Evolutionary conservation across 768 basidiomycete species (phyloP), one percentile per base, ranked within the genome.

Genomic region (Boletus pseudo-olivaceus): DNA sequence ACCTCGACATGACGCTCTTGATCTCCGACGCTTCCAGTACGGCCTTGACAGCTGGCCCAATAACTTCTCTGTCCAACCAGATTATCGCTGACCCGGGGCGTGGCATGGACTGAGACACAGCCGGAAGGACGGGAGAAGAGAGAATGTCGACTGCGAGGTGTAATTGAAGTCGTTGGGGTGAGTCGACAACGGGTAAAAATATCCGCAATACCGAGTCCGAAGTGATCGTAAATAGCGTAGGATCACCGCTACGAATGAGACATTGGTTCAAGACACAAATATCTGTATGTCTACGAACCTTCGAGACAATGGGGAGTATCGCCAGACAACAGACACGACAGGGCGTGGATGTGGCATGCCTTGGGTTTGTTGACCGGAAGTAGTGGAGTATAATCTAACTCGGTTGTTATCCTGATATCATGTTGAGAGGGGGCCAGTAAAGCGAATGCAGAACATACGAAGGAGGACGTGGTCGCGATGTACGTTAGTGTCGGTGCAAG

Each of bases 101-200:
- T 35, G 41, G 26, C 12, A 51, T 33, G 44, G 59, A 59, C 5
- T 70, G 63, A 49, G 73, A 65, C 39, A 70, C 62, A 55, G 75
- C 53, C 34, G 73, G 70, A 55, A 75, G 70, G 51, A 80, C 70
- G 15, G 83, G 62, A 34, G 87, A 82, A n/a, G 84, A 82, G 60
- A 78, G 83, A 8, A 84, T 68, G 65, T 94, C 90, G 44, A 95
- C 67, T 3, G 88, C 79, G 7, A 87, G 82, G 64, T 93, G 92
- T 5, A 97, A 79, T 68, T 96, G 94, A 38, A 97, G 77, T 65
- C 83, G 81, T 57, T 85, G 83, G 12, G 93, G 92, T 15, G 85
- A 83, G 67, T 97, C 94, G 42, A 97, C 73, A 12, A 97, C 90
- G 6, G 94, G 91, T 33, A 90, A 74, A 69, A 91, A 95, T 63